Percentiles rank a stretch among this genome's conserved stretches.
phyloP scores from a whole-genome alignment of 2,329 filamentous ascomycete genomes.

The Ceratocystis cacaofunesta region DNA sequence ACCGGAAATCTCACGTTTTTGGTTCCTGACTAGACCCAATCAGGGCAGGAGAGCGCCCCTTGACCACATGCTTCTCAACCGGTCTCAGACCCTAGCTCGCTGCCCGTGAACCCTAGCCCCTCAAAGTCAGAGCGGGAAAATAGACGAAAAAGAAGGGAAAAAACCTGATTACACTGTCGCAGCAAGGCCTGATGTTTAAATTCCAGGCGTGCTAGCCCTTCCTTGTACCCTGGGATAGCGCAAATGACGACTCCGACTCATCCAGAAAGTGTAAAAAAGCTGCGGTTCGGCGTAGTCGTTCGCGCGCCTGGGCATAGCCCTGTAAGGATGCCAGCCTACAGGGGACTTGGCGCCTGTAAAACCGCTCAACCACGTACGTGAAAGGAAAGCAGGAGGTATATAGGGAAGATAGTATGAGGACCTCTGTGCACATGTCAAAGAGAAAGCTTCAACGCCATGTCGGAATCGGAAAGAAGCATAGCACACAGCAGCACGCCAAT shows the following conservation, averaged over 20 bases:
- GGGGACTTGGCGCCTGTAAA: not conserved
- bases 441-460: not conserved
- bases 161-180: not conserved
- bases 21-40: constrained; percentile 1
- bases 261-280: not conserved
- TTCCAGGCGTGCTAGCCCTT: not conserved
- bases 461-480: too few relatives aligned
- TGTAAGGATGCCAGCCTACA: not conserved
- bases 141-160: not conserved
- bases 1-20: not conserved
- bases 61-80: not conserved
- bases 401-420: not conserved
- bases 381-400: not conserved
- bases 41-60: not conserved
- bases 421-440: not conserved
- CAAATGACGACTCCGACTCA: too few relatives aligned
- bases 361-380: not conserved
- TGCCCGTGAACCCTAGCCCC: not conserved
- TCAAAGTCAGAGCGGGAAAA: not conserved
- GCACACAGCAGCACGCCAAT: not conserved
- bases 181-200: not conserved
- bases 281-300: not conserved
- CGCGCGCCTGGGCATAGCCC: not conserved
- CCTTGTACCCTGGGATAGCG: too few relatives aligned
- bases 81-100: not conserved